These are phyloP conservation scores for Afroboletus lepidellus DNA, from an alignment of 1,284 basidiomycete species.

Conservation along the genomic window DNA sequence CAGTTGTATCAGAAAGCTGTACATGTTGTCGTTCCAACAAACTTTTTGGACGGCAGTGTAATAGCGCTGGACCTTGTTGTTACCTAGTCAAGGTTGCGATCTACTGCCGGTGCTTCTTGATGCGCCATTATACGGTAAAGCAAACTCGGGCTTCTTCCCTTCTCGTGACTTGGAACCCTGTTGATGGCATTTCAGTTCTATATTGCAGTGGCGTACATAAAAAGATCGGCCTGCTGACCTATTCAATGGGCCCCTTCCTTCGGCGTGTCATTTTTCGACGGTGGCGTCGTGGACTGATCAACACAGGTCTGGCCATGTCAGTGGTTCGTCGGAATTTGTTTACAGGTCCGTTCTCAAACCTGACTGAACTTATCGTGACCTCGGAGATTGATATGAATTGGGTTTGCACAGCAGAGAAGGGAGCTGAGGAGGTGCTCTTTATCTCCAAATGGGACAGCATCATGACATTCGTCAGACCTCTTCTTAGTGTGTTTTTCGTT, in stretches of 20 bases:
- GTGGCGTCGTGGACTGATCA: slow-evolving; percentile 25
- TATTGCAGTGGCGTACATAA: slow-evolving; percentile 22
- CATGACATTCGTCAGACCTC: slow-evolving; percentile 15
- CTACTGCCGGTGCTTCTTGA: slow-evolving; percentile 25
- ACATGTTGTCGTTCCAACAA: not conserved
- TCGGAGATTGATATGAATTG: slow-evolving; percentile 29
- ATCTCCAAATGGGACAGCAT: slow-evolving; percentile 23
- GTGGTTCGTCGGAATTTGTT: slow-evolving; percentile 22
- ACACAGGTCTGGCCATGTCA: slow-evolving; percentile 14
- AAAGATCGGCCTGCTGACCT: slow-evolving; percentile 15
- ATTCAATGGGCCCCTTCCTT: slow-evolving; percentile 14
- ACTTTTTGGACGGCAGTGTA: slow-evolving; percentile 2
- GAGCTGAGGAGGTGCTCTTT: slow-evolving; percentile 17
- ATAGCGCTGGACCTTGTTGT: not conserved
- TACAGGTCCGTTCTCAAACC: slow-evolving; percentile 17
- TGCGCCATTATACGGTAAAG: slow-evolving; percentile 14
- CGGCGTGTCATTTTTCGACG: slow-evolving; percentile 20
- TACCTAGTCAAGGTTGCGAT: slow-evolving; percentile 21
- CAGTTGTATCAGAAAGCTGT: slow-evolving; percentile 4
- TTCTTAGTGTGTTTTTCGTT: not conserved
- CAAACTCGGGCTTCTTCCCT: slow-evolving; percentile 1
- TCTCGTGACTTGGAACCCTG: slow-evolving; percentile 18
- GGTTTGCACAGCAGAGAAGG: slow-evolving; percentile 17
- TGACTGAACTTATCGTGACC: slow-evolving; percentile 12
- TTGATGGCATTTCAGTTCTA: slow-evolving; percentile 13